These are phyloP conservation scores for Favolaschia claudopus DNA, from an alignment of 768 basidiomycete species.

Conservation along the genomic window DNA sequence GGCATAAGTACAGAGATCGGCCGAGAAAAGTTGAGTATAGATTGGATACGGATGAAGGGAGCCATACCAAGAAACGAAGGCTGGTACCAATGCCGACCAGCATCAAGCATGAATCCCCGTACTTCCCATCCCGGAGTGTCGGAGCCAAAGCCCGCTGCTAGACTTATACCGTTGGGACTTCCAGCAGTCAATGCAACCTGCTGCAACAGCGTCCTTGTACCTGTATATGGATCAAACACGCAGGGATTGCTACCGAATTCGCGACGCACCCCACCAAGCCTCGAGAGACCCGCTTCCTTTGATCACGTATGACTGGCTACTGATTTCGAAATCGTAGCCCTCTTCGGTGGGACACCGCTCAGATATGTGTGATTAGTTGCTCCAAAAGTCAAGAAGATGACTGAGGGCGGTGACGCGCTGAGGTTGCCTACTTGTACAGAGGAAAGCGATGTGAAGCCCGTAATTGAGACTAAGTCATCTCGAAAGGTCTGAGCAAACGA, in stretches of 20 bases:
- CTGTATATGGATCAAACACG: not conserved
- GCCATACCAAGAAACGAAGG: conserved; percentile 44
- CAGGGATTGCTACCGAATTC: not conserved
- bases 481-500: conserved; percentile 47
- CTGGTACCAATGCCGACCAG: conserved; percentile 53
- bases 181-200: conserved; percentile 38
- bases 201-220: conserved; percentile 49
- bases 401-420: conserved; percentile 11
- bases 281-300: conserved; percentile 43
- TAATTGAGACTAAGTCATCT: conserved; percentile 39
- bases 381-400: conserved; percentile 42
- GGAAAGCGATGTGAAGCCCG: conserved; percentile 37
- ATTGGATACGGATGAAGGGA: not conserved
- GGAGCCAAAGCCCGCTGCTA: conserved; percentile 43
- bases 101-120: conserved; percentile 55
- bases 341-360: conserved; percentile 47
- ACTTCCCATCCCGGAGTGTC: conserved; percentile 54
- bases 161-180: conserved; percentile 27
- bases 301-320: conserved; percentile 38
- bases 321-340: conserved; percentile 46
- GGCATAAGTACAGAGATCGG: conserved; percentile 51
- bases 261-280: conserved; percentile 47
- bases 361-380: conserved; percentile 39
- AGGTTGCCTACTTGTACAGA: conserved; percentile 20
- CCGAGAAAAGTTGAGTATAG: conserved; percentile 29